These are phyloP conservation scores for Fusarium odoratissimum DNA, from an alignment of 2,329 filamentous ascomycete species.

Conservation along the genomic window DNA sequence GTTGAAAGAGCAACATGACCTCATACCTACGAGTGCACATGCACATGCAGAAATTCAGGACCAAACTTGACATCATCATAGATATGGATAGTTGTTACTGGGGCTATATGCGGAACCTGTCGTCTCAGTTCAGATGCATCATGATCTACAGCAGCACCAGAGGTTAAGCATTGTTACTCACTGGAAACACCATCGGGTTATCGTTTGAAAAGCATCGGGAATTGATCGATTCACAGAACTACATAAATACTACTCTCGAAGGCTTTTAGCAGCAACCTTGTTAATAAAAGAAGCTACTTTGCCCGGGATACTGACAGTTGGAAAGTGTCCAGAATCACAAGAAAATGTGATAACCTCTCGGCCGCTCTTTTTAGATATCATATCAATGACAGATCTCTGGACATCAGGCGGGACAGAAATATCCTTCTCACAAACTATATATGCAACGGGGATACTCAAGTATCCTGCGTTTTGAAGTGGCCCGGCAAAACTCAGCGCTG, in stretches of 20 bases:
- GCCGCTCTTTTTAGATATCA: not conserved
- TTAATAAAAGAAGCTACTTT: not conserved
- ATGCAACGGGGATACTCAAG: not conserved
- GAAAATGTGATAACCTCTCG: not conserved
- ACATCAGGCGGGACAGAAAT: not conserved
- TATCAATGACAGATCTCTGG: not conserved
- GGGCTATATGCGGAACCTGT: accelerated
- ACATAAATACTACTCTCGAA: accelerated
- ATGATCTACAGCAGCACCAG: not conserved
- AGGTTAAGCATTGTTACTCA: not conserved
- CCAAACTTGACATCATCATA: accelerated
- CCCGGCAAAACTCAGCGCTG: not conserved
- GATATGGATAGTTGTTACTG: accelerated
- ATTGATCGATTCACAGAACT: accelerated
- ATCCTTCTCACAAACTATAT: not conserved
- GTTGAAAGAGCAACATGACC: too few species aligned
- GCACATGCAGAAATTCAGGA: accelerated
- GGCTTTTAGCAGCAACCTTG: accelerated
- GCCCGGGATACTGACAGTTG: not conserved
- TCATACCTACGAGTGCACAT: not conserved
- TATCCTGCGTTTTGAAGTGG: not conserved
- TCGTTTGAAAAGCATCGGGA: too few species aligned
- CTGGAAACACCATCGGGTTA: accelerated
- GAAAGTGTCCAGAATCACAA: not conserved
- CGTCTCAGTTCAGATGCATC: accelerated